Evolutionary conservation across 176 grass and related monocot genomes (phyloP).

Genomic region (Ensete glaucum): DNA sequence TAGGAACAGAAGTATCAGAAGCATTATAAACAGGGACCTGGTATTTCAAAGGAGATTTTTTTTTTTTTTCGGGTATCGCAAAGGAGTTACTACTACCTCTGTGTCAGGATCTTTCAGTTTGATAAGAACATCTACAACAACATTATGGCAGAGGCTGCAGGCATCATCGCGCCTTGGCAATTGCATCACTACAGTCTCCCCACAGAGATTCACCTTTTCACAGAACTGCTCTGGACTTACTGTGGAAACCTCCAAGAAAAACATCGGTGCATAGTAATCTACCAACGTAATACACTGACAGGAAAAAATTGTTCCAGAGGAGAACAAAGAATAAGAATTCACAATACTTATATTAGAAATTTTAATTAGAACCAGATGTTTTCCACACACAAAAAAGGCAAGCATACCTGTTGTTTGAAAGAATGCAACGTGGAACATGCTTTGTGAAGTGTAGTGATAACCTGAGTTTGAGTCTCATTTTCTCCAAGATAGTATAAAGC

Average conservation of each 20-base stretch:
- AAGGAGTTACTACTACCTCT: conserved; percentile 36
- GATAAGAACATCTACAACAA: conserved; percentile 42
- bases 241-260: conserved; percentile 53
- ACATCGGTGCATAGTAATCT: conserved; percentile 62
- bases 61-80: background rate
- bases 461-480: conserved; percentile 54
- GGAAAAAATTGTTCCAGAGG: conserved; percentile 4
- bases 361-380: background rate
- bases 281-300: conserved; percentile 59
- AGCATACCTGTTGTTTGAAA: conserved; percentile 51
- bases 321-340: background rate
- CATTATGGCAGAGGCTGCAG: conserved; percentile 52
- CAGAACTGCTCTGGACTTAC: conserved; percentile 65
- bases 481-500: conserved; percentile 43
- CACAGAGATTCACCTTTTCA: conserved; percentile 60
- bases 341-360: background rate
- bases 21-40: background rate
- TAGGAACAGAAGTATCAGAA: too few relatives aligned
- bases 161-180: conserved; percentile 35
- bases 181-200: conserved; percentile 13
- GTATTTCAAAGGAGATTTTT: background rate
- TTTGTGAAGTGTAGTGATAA: conserved; percentile 43
- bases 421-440: conserved; percentile 55
- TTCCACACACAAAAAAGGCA: background rate
- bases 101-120: conserved; percentile 86